Base-by-base conservation (phyloP, 2,329 filamentous ascomycete species). In the Uncinocarpus reesii region DNA sequence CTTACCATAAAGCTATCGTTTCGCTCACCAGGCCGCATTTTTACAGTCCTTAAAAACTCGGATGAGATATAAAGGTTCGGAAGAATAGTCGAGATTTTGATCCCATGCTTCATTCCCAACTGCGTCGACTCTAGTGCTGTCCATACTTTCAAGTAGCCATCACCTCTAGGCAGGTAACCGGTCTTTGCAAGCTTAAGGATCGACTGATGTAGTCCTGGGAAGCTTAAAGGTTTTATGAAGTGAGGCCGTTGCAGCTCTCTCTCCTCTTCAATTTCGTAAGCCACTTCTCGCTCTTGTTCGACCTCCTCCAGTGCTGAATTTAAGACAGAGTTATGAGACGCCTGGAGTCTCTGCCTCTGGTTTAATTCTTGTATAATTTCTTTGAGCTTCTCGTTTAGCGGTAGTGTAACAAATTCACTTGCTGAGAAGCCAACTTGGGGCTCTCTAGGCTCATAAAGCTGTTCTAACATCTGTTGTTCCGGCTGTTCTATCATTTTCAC, bases 201-300 rank as follows among this genome's bases (percentile, higher is more conserved):
- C 7, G 42, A 37, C 7, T 10, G 6, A 24, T 50, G 35, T 16
- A 50, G 21, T 23, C 36, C 42, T 7, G 16, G n/a, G 15, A 47
- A 47, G 6, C 3, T 3, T 7, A 47, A 10, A 7, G 48, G 15
- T 32, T 35, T 21, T 23, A 50, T 36, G 5, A 20, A 20, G 21
- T 20, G n/a, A n/a, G 49, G 49, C 28, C 49, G 36, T 28, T 47
- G 43, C 5, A 42, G 21, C 26, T 48, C 37, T 45, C 42, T 24
- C n/a, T 32, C 42, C 11, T 54, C 24, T 35, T 52, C 32, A 47
- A 47, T 31, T 52, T 82, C 73, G 13, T 73, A 68, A 3, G 75
- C 77, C 0, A 81, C 70, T 51, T 83, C 78, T 10, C 78, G 65
- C 53, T 82, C 77, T 50, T 71, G 67, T 42, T 72, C 68, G 1